Base-by-base conservation (phyloP, 2,329 filamentous ascomycete genomes). In the Trichophyton equinum region DNA sequence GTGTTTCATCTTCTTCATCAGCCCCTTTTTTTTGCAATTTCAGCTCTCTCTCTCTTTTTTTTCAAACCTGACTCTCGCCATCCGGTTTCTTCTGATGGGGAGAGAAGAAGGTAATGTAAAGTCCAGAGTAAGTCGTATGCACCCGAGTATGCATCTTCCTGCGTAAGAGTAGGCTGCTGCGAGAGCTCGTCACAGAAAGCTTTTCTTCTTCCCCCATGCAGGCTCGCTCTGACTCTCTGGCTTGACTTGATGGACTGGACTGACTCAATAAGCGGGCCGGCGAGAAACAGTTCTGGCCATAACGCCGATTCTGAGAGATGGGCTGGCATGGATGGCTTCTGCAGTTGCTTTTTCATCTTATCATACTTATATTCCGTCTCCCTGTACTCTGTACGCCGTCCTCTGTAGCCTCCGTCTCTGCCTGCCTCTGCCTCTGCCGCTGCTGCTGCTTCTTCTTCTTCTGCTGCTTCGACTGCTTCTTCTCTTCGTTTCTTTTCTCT, bases 21-120 rank as follows among this genome's bases (percentile, higher is more conserved):
- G 11, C 33, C 33, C 33, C 33, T 36, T 57, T 60, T 55, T 53
- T 60, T 44, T n/a, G 51, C 36, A 42, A 55, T 60, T 47, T 27
- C 40, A 53, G n/a, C n/a, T n/a, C n/a, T n/a, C n/a, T n/a, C 15
- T 18, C 1, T 44, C 4, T 15, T n/a, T 60, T 60, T 51, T 55
- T n/a, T 6, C 9, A 38, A 38, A 38, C 33, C 11, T 38, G 33
- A 38, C 33, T 38, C 33, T 13, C 33, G 33, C 33, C 33, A 38
- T 38, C 33, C 9, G 33, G 4, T 38, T 36, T 13, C 11, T 38
- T 38, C 11, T 38, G 33, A 38, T 38, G 33, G 11, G 2, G 33
- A 36, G 33, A 36, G 33, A 36, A 25, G 25, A 25, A 4, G 25
- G 25, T 25, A 25, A 25, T 3, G 25, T 27, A 5, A 27, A 27